Percentiles rank a stretch among this genome's conserved stretches.
Evolutionary conservation across 345 rosid species (phyloP).

Genomic region (Rhodamnia argentea): DNA sequence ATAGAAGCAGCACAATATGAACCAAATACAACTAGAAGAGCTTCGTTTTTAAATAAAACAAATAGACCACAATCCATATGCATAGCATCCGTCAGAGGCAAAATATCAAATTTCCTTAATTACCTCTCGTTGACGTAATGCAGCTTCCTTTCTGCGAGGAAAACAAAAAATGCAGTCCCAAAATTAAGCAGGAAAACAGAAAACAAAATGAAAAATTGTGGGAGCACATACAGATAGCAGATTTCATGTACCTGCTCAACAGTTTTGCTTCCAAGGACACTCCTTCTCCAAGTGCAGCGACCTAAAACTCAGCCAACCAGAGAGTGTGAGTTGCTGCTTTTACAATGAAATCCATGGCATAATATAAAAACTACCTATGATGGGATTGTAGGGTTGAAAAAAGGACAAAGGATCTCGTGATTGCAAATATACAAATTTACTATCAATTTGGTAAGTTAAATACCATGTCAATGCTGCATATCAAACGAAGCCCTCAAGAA

Average conservation of each 20-base stretch:
- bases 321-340: neutral
- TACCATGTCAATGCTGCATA: neutral
- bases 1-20: neutral
- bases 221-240: neutral
- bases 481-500: neutral
- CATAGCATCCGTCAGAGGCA: neutral
- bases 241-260: constrained; percentile 54
- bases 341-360: neutral
- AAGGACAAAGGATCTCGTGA: neutral
- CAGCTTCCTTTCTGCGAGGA: constrained; percentile 83
- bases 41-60: neutral
- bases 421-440: neutral
- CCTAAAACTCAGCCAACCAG: constrained; percentile 33
- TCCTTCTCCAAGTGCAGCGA: constrained; percentile 91
- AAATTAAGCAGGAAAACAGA: neutral
- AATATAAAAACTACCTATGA: neutral
- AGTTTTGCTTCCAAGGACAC: constrained; percentile 94
- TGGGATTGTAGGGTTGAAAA: neutral
- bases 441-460: neutral
- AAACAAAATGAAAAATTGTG: neutral
- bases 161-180: constrained; percentile 2
- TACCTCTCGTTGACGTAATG: constrained; percentile 97
- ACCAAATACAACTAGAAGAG: neutral
- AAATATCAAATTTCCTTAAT: neutral
- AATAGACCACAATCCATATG: neutral